These are phyloP conservation scores for Boletus tylopilopsis DNA, from an alignment of 768 basidiomycete genomes.

Conservation along the genomic window DNA sequence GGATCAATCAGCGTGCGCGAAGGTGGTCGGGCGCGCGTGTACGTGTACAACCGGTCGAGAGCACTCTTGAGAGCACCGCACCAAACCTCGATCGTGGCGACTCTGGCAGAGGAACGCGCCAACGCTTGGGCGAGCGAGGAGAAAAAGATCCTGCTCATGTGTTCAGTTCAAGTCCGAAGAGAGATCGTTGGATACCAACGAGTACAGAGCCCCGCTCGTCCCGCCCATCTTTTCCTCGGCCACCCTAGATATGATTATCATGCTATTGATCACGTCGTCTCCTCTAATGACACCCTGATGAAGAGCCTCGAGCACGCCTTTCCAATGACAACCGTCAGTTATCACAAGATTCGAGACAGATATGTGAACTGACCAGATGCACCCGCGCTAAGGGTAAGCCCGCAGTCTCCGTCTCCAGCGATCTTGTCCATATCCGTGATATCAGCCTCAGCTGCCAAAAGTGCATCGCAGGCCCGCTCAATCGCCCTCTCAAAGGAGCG, in stretches of 20 bases:
- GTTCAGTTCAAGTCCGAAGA: not conserved
- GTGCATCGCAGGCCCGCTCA: constrained; percentile 54
- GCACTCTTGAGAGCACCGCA: constrained; percentile 53
- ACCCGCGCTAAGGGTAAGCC: constrained; percentile 68
- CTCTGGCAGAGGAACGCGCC: constrained; percentile 32
- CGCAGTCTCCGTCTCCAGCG: constrained; percentile 86
- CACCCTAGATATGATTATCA: constrained; percentile 66
- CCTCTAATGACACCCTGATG: constrained; percentile 55
- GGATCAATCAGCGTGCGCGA: constrained; percentile 94
- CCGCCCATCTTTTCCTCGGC: constrained; percentile 89
- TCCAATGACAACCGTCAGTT: not conserved
- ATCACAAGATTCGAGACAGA: not conserved
- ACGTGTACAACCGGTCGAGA: constrained; percentile 63
- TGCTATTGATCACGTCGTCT: constrained; percentile 57
- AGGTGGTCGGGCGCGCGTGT: constrained; percentile 86
- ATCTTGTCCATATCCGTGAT: constrained; percentile 91
- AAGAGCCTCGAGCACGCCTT: constrained; percentile 62
- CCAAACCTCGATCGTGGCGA: constrained; percentile 53
- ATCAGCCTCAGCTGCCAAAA: constrained; percentile 79
- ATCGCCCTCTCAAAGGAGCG: constrained; percentile 53
- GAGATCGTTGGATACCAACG: constrained; percentile 47
- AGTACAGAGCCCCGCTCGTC: constrained; percentile 87
- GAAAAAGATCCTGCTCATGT: constrained; percentile 72
- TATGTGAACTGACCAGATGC: constrained; percentile 51
- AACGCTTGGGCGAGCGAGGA: constrained; percentile 79